Percentiles rank a stretch among this genome's conserved stretches.
phyloP scores from a whole-genome alignment of 768 basidiomycete species.

The Epithele typhae region DNA sequence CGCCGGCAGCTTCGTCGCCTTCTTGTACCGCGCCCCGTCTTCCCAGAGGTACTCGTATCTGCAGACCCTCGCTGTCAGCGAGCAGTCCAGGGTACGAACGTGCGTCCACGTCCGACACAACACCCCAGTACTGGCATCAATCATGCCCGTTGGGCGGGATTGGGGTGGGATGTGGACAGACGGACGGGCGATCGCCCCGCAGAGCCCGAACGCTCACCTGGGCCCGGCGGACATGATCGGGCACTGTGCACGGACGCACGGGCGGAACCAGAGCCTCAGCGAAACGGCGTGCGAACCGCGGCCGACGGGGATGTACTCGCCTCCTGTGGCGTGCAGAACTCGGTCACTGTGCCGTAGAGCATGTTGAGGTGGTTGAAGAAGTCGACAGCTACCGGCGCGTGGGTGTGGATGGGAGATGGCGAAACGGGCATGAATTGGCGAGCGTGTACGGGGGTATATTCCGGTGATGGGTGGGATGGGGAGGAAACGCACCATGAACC shows the following conservation, averaged over 20 bases:
- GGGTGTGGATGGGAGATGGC: conserved; percentile 1
- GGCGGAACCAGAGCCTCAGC: neutral
- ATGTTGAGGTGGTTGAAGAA: conserved; percentile 99
- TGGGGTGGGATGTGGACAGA: no score
- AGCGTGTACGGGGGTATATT: neutral
- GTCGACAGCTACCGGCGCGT: conserved; percentile 71
- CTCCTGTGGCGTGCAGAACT: conserved; percentile 95
- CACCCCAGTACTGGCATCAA: no score
- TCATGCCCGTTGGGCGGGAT: no score
- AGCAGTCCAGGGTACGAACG: no score
- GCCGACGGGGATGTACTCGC: conserved; percentile 35
- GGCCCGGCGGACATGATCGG: conserved; percentile 97
- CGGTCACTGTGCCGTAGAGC: conserved; percentile 97
- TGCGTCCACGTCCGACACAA: no score
- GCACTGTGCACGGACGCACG: conserved; percentile 46
- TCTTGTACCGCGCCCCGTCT: conserved; percentile 81
- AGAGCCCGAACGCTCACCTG: conserved; percentile 44
- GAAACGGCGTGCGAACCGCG: no score
- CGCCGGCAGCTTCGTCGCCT: conserved; percentile 89
- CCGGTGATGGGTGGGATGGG: neutral
- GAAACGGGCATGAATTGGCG: neutral
- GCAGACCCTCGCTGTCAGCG: conserved; percentile 2
- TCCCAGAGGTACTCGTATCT: conserved; percentile 97
- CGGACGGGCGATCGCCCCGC: no score
- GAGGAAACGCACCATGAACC: conserved; percentile 70